Base-by-base conservation (phyloP, 2,329 filamentous ascomycete genomes). In the Alternaria sp. region DNA sequence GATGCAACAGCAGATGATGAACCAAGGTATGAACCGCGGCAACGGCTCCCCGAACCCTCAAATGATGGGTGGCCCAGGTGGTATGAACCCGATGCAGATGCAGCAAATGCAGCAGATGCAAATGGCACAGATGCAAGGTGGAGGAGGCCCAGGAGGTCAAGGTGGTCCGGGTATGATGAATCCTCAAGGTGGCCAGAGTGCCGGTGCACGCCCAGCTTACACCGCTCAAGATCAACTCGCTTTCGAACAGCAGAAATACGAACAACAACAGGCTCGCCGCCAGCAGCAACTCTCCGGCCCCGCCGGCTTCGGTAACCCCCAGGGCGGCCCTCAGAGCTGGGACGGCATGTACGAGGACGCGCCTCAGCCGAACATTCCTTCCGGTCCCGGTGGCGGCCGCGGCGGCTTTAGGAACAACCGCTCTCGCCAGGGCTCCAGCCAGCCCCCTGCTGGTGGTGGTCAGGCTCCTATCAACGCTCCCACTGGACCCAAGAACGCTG, bases 311-410 rank as follows among this genome's bases (percentile, higher is more conserved):
- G 86, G 82, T 52, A 86, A 82, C 40, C 83, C 83, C 12, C 57
- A 59, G 60, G 89, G 88, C 47, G 89, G 89, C 15, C 91, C 91
- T n/a, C 93, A 92, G 23, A 94, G 91, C 44, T 97, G 94, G 93
- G 95, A 98, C 79, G 95, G 95, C 74, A 97, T 97, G 93, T 98
- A 97, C 79, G 95, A 98, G 77, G 95, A 97, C 78, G 92, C 94
- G 2, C 94, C 93, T 15, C 93, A 95, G 77, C 93, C 93, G 6
- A 90, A 90, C 71, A 87, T 90, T 69, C 84, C 82, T 71, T 83
- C 82, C 15, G 85, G 83, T 50, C 84, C 85, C 54, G 81, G 82
- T 59, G 73, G 60, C 7, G 56, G 72, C 55, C 62, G 83, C 81
- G 81, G 81, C 53, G 70, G 79, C 55, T 80, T 66, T 46, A 55